Conservation (phyloP, 2,329 filamentous ascomycete species). For the Neonectria neomacrospora region DNA sequence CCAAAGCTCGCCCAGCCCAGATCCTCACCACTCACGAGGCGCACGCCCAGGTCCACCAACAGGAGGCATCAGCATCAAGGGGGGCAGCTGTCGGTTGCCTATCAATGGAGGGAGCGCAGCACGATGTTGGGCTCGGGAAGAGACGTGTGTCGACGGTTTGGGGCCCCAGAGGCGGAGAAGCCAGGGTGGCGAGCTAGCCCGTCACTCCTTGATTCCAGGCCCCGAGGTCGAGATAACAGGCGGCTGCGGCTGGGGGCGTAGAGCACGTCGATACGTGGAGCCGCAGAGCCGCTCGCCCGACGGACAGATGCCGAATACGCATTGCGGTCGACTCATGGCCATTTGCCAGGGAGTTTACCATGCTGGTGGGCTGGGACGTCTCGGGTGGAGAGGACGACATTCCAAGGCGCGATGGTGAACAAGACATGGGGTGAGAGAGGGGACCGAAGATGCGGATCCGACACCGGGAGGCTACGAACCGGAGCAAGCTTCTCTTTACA, state of each 20-base stretch:
- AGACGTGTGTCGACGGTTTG: constrained; percentile 30
- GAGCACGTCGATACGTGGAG: constrained; percentile 23
- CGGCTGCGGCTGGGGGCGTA: constrained; percentile 31
- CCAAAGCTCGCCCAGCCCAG: constrained; percentile 14
- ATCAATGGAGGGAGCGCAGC: constrained; percentile 15
- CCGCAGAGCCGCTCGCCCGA: constrained; percentile 42
- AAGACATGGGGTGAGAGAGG: not conserved
- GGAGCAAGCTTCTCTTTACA: constrained; percentile 1
- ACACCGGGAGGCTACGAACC: constrained; percentile 23
- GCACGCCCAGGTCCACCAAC: constrained; percentile 19
- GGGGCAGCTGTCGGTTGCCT: constrained; percentile 4
- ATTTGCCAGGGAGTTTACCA: constrained; percentile 12
- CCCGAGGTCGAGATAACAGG: constrained; percentile 27
- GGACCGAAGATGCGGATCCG: constrained; percentile 29
- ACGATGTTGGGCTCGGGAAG: constrained; percentile 29
- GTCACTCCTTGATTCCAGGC: constrained; percentile 11
- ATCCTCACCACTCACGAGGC: constrained; percentile 4
- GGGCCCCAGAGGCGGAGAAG: constrained; percentile 14
- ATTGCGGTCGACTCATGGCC: constrained; percentile 15
- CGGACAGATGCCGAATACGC: constrained; percentile 33
- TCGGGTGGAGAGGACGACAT: constrained; percentile 27
- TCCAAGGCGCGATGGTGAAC: constrained; percentile 20
- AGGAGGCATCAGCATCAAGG: not conserved
- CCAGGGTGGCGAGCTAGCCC: constrained; percentile 23
- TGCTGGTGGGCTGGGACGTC: constrained; percentile 9